Percentiles rank a stretch among this genome's conserved stretches.
phyloP scores from a whole-genome alignment of 257 asterid genomes.

The Henckelia pumila region DNA sequence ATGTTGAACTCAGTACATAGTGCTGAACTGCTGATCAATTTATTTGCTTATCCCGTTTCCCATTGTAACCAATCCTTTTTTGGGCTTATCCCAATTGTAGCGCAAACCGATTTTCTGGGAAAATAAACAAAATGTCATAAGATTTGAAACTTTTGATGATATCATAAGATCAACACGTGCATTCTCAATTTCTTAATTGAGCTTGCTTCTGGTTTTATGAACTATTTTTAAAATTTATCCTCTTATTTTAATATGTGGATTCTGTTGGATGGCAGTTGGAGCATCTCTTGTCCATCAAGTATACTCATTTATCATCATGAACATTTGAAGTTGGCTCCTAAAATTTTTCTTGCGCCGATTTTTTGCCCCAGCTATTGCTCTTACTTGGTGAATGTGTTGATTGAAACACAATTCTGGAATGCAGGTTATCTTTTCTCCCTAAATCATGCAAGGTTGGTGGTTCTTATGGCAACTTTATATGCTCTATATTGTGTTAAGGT shows the following conservation, averaged over 20 bases:
- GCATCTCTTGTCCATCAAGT: not conserved
- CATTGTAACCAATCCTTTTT: not conserved
- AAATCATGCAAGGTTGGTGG: constrained; percentile 91
- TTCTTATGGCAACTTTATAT: constrained; percentile 75
- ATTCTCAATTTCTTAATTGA: constrained; percentile 15
- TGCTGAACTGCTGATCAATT: not conserved
- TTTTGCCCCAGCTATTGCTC: constrained; percentile 10
- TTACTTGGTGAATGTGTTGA: constrained; percentile 35
- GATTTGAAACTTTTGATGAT: not conserved
- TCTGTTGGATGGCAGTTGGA: not conserved
- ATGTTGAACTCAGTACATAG: constrained; percentile 12
- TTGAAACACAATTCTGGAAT: constrained; percentile 22
- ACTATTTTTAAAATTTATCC: constrained; percentile 5
- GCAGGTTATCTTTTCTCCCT: constrained; percentile 93
- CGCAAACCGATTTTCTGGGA: too few relatives aligned
- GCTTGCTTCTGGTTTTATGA: constrained; percentile 14
- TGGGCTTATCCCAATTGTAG: not conserved
- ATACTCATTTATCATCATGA: not conserved
- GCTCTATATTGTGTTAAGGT: constrained; percentile 82
- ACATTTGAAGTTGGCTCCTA: not conserved
- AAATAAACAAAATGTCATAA: not conserved
- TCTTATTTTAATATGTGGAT: not conserved
- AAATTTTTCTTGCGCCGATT: not conserved
- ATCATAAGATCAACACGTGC: constrained; percentile 16
- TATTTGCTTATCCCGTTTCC: constrained; percentile 14